Evolutionary conservation across 2,329 filamentous ascomycete species (phyloP).

Genomic region (Penicillium sp.): DNA sequence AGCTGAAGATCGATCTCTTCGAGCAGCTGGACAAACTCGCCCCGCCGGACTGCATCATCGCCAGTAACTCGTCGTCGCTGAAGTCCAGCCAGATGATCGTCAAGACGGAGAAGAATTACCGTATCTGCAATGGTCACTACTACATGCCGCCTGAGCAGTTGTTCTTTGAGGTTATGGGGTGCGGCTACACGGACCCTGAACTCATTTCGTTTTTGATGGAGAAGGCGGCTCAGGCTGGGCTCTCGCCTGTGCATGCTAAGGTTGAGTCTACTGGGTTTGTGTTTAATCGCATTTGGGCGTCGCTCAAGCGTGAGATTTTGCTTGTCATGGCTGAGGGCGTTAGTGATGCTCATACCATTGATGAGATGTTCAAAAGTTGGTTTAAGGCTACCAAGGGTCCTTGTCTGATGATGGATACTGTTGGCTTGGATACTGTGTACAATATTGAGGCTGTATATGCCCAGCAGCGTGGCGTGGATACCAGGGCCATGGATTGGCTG

Average conservation of each 20-base stretch:
- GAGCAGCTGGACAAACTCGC: conserved; percentile 11
- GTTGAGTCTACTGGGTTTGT: conserved; percentile 14
- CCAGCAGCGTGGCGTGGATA: conserved; percentile 6
- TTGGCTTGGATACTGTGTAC: conserved; percentile 20
- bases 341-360: conserved; percentile 14
- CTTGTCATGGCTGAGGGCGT: conserved; percentile 15
- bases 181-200: conserved; percentile 13
- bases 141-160: conserved; percentile 19
- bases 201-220: conserved; percentile 17
- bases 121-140: conserved; percentile 18
- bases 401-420: conserved; percentile 19
- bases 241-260: conserved; percentile 13
- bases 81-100: conserved; percentile 15
- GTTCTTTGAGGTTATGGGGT: conserved; percentile 17
- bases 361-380: conserved; percentile 19
- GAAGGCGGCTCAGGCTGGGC: conserved; percentile 12
- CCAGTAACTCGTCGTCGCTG: conserved; percentile 16
- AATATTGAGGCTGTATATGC: conserved; percentile 16
- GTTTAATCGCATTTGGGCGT: conserved; percentile 18
- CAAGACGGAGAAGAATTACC: conserved; percentile 16
- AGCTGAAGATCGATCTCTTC: conserved; percentile 13
- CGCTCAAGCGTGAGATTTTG: conserved; percentile 15
- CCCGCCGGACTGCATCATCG: conserved; percentile 12
- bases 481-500: conserved; percentile 13
- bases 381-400: conserved; percentile 16